Base-by-base conservation (phyloP, 2,329 filamentous ascomycete species). In the Ustulina deusta region DNA sequence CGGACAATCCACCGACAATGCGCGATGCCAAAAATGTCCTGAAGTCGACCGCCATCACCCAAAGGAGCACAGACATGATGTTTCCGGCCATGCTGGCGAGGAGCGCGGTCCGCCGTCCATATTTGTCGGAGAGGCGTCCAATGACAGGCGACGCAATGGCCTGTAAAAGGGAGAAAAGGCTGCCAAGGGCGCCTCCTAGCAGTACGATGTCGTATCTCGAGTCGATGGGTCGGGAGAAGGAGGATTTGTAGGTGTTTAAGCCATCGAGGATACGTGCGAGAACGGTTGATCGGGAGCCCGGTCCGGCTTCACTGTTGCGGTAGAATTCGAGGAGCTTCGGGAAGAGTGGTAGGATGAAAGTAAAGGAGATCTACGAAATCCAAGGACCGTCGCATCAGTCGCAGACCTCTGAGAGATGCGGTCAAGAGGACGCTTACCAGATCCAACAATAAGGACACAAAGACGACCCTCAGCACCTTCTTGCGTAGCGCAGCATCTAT, bases 141-240 rank as follows among this genome's bases (percentile, higher is more conserved):
- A 99, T 98, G 55, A 98, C 82, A 11, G 96, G 96, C 0, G 94
- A 97, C 0, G 95, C 94, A 65, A 98, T 83, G 58, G 96, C 95
- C 79, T 99, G 96, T 52, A 97, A 90, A 54, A 98, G 86, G 13
- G 88, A 90, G 84, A 99, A 99, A 22, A 99, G 84, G 63, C 94
- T 97, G 71, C 96, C 96, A 29, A 99, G 85, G 25, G 95, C 96
- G 55, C 96, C 96, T 61, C 96, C 96, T 6, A 99, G 88, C 49
- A 99, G 87, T 29, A 99, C 94, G 73, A 98, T 97, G 78, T 99
- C 96, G 84, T 99, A 97, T 83, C 93, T 90, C 65, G 94, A 94
- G 77, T 97, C 95, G 80, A 99, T 98, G 51, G 95, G 94, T 63
- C 91, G 90, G 49, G 93, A 90, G 78, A 99, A 99, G 65, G 93